A percentile compares a stretch with the other conserved stretches of the same genome.
These are phyloP conservation scores for Naganishia albida DNA, from an alignment of 1,284 basidiomycete species.

Conservation along the genomic window DNA sequence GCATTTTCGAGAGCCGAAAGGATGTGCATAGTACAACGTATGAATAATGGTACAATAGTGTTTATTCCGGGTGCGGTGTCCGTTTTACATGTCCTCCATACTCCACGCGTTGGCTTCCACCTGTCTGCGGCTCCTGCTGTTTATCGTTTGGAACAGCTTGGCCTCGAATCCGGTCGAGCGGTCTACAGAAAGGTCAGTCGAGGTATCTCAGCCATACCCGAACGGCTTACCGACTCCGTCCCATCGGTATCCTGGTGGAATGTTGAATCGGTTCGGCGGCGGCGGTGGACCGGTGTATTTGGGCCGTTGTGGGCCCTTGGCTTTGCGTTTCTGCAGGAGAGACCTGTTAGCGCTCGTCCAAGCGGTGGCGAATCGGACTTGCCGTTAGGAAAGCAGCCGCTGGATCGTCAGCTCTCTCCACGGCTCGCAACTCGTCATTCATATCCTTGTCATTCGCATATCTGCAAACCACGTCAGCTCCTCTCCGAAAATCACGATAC, in stretches of 20 bases:
- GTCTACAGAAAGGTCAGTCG: slow-evolving; percentile 59
- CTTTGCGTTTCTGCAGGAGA: slow-evolving; percentile 64
- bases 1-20: too few species aligned
- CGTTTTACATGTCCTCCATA: slow-evolving; percentile 84
- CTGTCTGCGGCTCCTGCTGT: slow-evolving; percentile 65
- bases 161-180: slow-evolving; percentile 93
- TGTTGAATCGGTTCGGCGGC: slow-evolving; percentile 91
- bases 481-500: background rate
- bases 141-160: slow-evolving; percentile 75
- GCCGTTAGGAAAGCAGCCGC: slow-evolving; percentile 89
- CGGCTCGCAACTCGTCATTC: slow-evolving; percentile 76
- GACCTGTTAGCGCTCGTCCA: slow-evolving; percentile 28
- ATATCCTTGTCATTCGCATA: slow-evolving; percentile 79
- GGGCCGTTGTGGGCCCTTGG: slow-evolving; percentile 74
- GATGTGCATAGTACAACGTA: slow-evolving; percentile 1
- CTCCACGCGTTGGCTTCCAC: slow-evolving; percentile 60
- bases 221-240: slow-evolving; percentile 80
- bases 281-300: slow-evolving; percentile 80
- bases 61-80: background rate
- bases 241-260: slow-evolving; percentile 94
- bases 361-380: slow-evolving; percentile 45
- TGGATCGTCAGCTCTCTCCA: slow-evolving; percentile 90
- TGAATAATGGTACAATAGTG: slow-evolving; percentile 4
- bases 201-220: background rate
- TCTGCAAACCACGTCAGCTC: slow-evolving; percentile 43